Evolutionary conservation across 202 grass and related monocot species (phyloP).

Genomic region (Alloteropsis angusta): DNA sequence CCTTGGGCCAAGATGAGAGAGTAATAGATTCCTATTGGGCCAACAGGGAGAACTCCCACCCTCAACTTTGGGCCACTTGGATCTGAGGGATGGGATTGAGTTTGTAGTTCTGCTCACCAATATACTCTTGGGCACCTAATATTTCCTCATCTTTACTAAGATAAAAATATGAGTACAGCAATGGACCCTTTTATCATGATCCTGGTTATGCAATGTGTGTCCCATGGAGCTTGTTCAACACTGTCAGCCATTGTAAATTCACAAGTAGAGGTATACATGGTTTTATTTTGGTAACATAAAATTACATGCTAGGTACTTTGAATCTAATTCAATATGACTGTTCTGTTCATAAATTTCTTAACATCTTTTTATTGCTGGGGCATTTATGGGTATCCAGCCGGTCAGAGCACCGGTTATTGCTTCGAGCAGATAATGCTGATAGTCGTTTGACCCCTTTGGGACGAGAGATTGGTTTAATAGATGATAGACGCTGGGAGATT

Average conservation of each 20-base stretch:
- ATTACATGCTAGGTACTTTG: neutral
- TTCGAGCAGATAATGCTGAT: conserved; percentile 94
- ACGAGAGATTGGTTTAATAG: conserved; percentile 91
- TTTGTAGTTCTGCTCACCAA: neutral
- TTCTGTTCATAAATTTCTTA: neutral
- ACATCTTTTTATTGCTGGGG: conserved; percentile 2
- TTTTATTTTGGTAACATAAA: conserved; percentile 5
- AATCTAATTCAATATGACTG: neutral
- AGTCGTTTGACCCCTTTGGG: conserved; percentile 87
- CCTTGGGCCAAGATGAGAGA: no score
- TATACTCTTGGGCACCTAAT: neutral
- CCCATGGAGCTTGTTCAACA: neutral
- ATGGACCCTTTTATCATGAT: neutral
- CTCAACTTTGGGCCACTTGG: neutral
- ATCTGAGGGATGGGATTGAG: neutral
- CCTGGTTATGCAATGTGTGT: neutral
- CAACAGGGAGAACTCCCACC: neutral
- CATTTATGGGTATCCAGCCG: conserved; percentile 43
- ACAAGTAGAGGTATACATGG: neutral
- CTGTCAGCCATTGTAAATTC: neutral
- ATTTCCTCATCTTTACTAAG: neutral
- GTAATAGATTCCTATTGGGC: no score
- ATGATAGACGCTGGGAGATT: conserved; percentile 80
- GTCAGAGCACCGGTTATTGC: conserved; percentile 80
- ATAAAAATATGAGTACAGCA: neutral